Percentiles rank a stretch among this genome's conserved stretches.
These are phyloP conservation scores for Sugiyamaella smithiae DNA, from an alignment of 805 yeast species.

Conservation along the genomic window DNA sequence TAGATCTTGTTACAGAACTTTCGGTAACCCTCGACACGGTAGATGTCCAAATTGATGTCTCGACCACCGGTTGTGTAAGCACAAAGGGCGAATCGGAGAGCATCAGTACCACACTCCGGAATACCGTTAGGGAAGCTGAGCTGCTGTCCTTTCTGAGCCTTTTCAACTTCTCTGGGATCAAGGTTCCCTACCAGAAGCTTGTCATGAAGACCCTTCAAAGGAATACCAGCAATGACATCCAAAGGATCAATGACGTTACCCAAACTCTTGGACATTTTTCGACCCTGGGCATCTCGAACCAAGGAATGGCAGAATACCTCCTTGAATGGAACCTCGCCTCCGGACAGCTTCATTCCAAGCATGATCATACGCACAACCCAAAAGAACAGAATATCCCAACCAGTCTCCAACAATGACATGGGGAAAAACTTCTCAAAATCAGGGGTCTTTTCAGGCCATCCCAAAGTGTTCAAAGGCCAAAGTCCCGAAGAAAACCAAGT, in stretches of 20 bases:
- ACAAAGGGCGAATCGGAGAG: constrained; percentile 95
- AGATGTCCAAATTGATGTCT: constrained; percentile 92
- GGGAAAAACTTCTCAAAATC: constrained; percentile 84
- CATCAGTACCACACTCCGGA: constrained; percentile 99
- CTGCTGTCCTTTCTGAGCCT: constrained; percentile 84
- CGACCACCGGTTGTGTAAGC: constrained; percentile 99
- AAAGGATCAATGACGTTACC: constrained; percentile 97
- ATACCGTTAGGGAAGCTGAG: constrained; percentile 93
- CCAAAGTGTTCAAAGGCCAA: constrained; percentile 96
- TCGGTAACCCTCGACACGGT: constrained; percentile 98
- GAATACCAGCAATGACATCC: constrained; percentile 88
- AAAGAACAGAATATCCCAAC: constrained; percentile 98
- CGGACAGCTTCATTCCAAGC: constrained; percentile 80
- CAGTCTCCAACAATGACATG: constrained; percentile 93
- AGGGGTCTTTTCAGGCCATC: constrained; percentile 78
- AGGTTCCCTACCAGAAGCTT: constrained; percentile 78
- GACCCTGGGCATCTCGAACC: constrained; percentile 98
- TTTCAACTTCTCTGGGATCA: constrained; percentile 82
- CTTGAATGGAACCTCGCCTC: constrained; percentile 82
- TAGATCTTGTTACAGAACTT: constrained; percentile 99
- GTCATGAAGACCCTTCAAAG: constrained; percentile 73
- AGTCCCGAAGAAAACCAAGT: constrained; percentile 98
- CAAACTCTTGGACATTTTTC: constrained; percentile 96
- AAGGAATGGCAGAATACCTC: constrained; percentile 98
- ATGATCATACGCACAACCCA: constrained; percentile 98